These are phyloP conservation scores for Bryopsis sp. DNA, from an alignment of 139 green algal genomes.

Conservation along the genomic window DNA sequence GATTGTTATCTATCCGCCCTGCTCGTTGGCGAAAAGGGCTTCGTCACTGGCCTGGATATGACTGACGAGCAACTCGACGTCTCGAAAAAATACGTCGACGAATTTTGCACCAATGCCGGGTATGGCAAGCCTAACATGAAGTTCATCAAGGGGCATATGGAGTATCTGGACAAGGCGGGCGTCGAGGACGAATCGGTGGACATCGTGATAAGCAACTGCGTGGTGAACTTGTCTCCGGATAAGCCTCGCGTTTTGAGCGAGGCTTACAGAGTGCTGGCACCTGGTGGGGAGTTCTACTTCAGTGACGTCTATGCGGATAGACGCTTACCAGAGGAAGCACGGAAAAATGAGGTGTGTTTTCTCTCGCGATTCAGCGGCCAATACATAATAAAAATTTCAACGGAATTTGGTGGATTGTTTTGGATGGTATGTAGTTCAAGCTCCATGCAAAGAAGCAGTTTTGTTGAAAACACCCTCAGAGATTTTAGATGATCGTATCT, in stretches of 20 bases:
- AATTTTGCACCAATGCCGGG: conserved; percentile 55
- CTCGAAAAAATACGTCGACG: conserved; percentile 52
- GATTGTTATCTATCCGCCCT: conserved; percentile 88
- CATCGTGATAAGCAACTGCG: conserved; percentile 85
- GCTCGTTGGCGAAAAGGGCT: conserved; percentile 74
- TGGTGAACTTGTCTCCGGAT: conserved; percentile 83
- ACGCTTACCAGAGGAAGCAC: conserved; percentile 46
- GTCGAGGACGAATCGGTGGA: conserved; percentile 60
- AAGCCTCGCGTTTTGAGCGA: conserved; percentile 61
- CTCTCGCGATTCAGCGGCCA: no score
- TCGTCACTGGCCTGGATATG: conserved; percentile 92
- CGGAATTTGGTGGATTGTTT: no score
- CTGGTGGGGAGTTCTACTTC: conserved; percentile 94
- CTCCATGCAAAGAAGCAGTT: no score
- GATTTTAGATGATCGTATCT: no score
- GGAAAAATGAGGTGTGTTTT: conserved; percentile 43
- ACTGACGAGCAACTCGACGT: conserved; percentile 83
- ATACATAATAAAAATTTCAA: no score
- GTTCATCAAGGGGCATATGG: conserved; percentile 85
- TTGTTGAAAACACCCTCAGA: no score
- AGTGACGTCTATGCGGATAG: conserved; percentile 90
- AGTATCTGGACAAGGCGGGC: conserved; percentile 70
- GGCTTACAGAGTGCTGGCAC: conserved; percentile 62
- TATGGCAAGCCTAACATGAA: conserved; percentile 74
- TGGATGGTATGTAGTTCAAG: no score